Evolutionary conservation across 1,284 basidiomycete species (phyloP).

Genomic region (Exobasidium rhododendri): DNA sequence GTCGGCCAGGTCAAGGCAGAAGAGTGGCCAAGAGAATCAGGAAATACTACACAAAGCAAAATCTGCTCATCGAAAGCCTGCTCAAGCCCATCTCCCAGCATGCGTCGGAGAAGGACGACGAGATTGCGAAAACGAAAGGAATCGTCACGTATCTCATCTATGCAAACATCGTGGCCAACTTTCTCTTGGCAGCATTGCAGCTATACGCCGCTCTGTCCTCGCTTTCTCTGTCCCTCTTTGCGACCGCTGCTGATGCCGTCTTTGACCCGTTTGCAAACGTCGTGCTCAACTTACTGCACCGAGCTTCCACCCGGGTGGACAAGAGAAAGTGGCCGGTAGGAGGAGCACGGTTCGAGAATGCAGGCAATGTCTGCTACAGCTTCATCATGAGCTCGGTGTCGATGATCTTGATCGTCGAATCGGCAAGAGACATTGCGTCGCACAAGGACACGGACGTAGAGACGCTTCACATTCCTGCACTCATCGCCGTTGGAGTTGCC

Average conservation of each 20-base stretch:
- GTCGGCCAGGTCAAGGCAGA: constrained; percentile 43
- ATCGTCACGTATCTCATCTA: constrained; percentile 76
- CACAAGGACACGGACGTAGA: constrained; percentile 63
- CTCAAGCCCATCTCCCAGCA: constrained; percentile 86
- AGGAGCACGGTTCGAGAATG: constrained; percentile 73
- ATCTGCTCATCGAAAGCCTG: constrained; percentile 76
- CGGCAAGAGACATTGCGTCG: constrained; percentile 67
- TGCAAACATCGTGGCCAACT: constrained; percentile 72
- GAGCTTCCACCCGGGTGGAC: constrained; percentile 70
- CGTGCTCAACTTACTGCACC: constrained; percentile 76
- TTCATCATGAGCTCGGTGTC: constrained; percentile 78
- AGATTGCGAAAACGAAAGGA: not conserved
- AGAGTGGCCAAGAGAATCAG: constrained; percentile 60
- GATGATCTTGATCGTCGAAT: constrained; percentile 79
- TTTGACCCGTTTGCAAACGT: constrained; percentile 88
- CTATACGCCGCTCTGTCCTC: constrained; percentile 78
- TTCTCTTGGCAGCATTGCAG: constrained; percentile 59
- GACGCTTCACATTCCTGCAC: constrained; percentile 74
- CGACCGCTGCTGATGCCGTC: constrained; percentile 81
- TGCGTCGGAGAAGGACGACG: constrained; percentile 68
- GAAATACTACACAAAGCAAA: constrained; percentile 76
- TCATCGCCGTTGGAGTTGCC: constrained; percentile 76
- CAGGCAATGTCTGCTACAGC: constrained; percentile 67
- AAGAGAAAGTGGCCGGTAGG: constrained; percentile 84
- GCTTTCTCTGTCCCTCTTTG: constrained; percentile 78